Conservation (phyloP, 2,329 filamentous ascomycete species). For the Mycosphaerelloides madeirae region DNA sequence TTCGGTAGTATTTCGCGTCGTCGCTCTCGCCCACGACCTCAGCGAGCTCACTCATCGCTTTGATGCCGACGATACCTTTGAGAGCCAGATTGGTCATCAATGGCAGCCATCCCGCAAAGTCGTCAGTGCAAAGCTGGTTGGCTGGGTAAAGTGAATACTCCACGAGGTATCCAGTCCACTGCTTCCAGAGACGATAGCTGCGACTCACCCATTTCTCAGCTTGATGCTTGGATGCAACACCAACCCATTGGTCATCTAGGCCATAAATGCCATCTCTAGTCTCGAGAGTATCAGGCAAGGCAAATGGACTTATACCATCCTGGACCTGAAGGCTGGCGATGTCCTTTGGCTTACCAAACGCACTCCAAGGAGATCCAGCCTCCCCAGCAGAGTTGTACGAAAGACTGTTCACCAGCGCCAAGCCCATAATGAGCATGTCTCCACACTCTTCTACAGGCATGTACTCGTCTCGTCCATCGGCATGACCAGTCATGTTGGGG, state of each 20-base stretch:
- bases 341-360: slow-evolving; percentile 32
- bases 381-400: slow-evolving; percentile 55
- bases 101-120: slow-evolving; percentile 73
- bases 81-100: slow-evolving; percentile 79
- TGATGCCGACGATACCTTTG: slow-evolving; percentile 78
- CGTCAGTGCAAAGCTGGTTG: slow-evolving; percentile 76
- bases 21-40: slow-evolving; percentile 54
- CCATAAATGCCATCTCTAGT: slow-evolving; percentile 49
- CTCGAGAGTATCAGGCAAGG: slow-evolving; percentile 39
- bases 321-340: slow-evolving; percentile 14
- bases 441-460: slow-evolving; percentile 77
- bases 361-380: slow-evolving; percentile 57
- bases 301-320: slow-evolving; percentile 46
- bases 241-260: slow-evolving; percentile 59
- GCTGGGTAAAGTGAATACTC: slow-evolving; percentile 68
- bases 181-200: slow-evolving; percentile 68
- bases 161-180: slow-evolving; percentile 77
- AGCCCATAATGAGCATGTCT: slow-evolving; percentile 62
- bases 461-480: slow-evolving; percentile 65
- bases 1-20: slow-evolving; percentile 55
- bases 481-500: slow-evolving; percentile 71
- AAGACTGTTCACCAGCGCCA: slow-evolving; percentile 71
- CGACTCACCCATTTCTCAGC: slow-evolving; percentile 61
- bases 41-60: slow-evolving; percentile 70
- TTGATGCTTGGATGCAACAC: slow-evolving; percentile 50